Evolutionary conservation across 1,284 basidiomycete species (phyloP).

Genomic region (Marasmius fiardii): DNA sequence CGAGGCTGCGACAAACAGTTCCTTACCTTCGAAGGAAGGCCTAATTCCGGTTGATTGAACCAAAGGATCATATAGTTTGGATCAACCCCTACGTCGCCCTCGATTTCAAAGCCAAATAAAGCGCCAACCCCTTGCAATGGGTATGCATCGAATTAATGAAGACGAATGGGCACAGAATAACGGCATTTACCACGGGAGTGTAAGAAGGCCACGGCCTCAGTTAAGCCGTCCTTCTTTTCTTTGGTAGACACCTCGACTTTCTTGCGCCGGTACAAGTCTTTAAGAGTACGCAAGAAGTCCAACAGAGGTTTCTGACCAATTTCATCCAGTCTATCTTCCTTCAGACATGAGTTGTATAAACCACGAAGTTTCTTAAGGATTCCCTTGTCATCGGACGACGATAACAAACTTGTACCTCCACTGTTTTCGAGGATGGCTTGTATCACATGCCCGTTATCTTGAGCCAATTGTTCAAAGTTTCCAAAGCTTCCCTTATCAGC

Average conservation of each 20-base stretch:
- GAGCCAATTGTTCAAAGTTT: slow-evolving; percentile 56
- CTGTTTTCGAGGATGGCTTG: slow-evolving; percentile 53
- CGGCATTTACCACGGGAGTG: slow-evolving; percentile 71
- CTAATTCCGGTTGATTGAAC: slow-evolving; percentile 82
- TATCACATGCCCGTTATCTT: slow-evolving; percentile 64
- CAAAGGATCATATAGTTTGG: slow-evolving; percentile 85
- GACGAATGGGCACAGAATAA: background rate
- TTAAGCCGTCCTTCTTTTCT: slow-evolving; percentile 47
- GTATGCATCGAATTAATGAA: slow-evolving; percentile 4
- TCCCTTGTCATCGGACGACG: slow-evolving; percentile 52
- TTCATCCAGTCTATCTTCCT: slow-evolving; percentile 64
- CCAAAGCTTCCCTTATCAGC: slow-evolving; percentile 76
- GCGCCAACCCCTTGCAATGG: slow-evolving; percentile 60
- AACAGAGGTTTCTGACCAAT: slow-evolving; percentile 62
- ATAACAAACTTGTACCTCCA: slow-evolving; percentile 22
- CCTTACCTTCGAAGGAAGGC: slow-evolving; percentile 82
- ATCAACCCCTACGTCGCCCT: slow-evolving; percentile 89
- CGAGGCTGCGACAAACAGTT: background rate
- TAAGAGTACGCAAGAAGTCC: slow-evolving; percentile 54
- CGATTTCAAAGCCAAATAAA: slow-evolving; percentile 77
- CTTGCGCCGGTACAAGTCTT: slow-evolving; percentile 49
- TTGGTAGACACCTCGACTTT: slow-evolving; percentile 14
- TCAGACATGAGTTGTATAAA: slow-evolving; percentile 83
- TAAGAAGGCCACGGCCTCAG: slow-evolving; percentile 81
- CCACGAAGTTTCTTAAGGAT: slow-evolving; percentile 79